These are phyloP conservation scores for Xylaria sp. DNA, from an alignment of 2,329 filamentous ascomycete genomes.

Conservation along the genomic window DNA sequence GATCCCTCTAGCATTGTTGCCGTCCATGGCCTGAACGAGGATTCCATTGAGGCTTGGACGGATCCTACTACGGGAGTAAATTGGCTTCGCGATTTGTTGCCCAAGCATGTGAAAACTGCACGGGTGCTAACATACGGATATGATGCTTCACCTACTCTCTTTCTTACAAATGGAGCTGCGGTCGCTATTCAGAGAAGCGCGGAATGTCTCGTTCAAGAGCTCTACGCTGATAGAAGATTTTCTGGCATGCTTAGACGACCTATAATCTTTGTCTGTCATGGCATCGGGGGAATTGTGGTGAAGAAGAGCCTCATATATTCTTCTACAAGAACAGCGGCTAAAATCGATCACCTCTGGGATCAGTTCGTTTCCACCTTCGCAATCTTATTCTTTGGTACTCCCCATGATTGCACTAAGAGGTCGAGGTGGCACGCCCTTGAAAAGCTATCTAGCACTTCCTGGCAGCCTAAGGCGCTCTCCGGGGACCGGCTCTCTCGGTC, in stretches of 20 bases:
- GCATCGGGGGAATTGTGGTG: slow-evolving; percentile 52
- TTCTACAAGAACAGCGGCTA: slow-evolving; percentile 35
- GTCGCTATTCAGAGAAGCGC: slow-evolving; percentile 45
- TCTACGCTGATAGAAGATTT: slow-evolving; percentile 48
- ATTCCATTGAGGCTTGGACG: slow-evolving; percentile 48
- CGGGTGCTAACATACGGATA: slow-evolving; percentile 47
- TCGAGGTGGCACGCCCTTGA: slow-evolving; percentile 17
- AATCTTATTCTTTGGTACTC: slow-evolving; percentile 32
- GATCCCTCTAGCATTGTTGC: slow-evolving; percentile 48
- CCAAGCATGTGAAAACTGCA: slow-evolving; percentile 37
- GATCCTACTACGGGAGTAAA: slow-evolving; percentile 43
- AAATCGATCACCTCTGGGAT: slow-evolving; percentile 46
- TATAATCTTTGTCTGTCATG: slow-evolving; percentile 54
- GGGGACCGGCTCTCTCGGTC: slow-evolving; percentile 14
- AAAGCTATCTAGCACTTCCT: slow-evolving; percentile 11
- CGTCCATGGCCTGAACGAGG: slow-evolving; percentile 51
- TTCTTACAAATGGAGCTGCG: slow-evolving; percentile 38
- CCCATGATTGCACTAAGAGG: slow-evolving; percentile 23
- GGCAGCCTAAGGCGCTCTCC: slow-evolving; percentile 13
- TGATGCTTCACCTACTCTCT: slow-evolving; percentile 40
- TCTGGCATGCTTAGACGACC: slow-evolving; percentile 45
- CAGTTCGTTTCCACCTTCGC: slow-evolving; percentile 46
- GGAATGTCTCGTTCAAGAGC: slow-evolving; percentile 47
- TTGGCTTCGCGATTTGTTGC: slow-evolving; percentile 50
- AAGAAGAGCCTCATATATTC: slow-evolving; percentile 50